Evolutionary conservation across 441 rosid species (phyloP), one percentile per base, ranked within the genome.

Genomic region (Isatis lusitanica): DNA sequence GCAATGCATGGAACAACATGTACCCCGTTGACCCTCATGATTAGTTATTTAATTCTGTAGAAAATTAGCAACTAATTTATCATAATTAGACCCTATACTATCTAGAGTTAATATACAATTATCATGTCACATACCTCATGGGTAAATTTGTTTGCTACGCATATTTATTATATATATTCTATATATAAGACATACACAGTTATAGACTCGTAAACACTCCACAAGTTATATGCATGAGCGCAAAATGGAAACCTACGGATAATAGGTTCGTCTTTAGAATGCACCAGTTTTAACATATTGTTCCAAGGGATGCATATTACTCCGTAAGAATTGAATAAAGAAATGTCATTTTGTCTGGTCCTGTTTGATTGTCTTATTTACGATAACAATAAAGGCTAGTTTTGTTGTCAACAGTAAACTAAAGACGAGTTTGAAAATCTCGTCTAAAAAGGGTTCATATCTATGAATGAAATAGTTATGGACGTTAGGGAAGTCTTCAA

Each of bases 201-300:
- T 38, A 36, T 3, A 47, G 6, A n/a, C 59, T 68, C 18, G 39
- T 76, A 71, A 63, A 70, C 63, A 31, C 60, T 47, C 33, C 9
- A 76, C 67, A 76, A 56, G 55, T 48, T 63, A 30, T 5, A 43
- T 70, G 80, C 75, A 70, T 70, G 72, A 50, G 38, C 39, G 79
- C 79, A 76, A 76, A 76, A 71, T 76, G 75, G 68, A 70, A 76
- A 64, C 68, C 75, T 76, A 76, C 30, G 40, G 31, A 57, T 63
- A 4, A 31, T 69, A 75, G 74, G 79, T 44, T 62, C 48, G 18
- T 44, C 75, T 68, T 52, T 70, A 75, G 74, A 62, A 62, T 61
- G 59, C 60, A 61, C 59, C 31, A 38, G 66, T 24, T 40, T 70
- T 61, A 48, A 56, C 62, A 70, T 70, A 26, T 55, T 53, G 33